Conservation (phyloP, 805 yeast species). For the Jamesozyma hellenica region DNA sequence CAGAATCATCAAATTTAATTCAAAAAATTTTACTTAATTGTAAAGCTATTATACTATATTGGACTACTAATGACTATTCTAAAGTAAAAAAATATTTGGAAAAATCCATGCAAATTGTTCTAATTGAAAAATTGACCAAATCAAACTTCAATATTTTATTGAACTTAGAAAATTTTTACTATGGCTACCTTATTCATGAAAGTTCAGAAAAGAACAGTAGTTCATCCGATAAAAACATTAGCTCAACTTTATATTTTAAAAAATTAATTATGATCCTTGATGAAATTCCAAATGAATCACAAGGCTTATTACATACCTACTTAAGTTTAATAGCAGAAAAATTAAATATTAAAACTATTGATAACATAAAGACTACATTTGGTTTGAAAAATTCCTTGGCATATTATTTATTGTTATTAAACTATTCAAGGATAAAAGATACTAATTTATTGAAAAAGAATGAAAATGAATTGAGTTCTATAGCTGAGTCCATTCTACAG, state of each 20-base stretch:
- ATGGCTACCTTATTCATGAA: constrained; percentile 8
- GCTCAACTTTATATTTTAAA: constrained; percentile 3
- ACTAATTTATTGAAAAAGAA: background rate
- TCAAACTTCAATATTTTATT: constrained; percentile 7
- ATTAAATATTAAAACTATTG: constrained; percentile 3
- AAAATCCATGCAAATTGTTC: constrained; percentile 4
- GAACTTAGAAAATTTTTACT: constrained; percentile 20
- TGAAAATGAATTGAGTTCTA: constrained; percentile 12
- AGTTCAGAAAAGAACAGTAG: background rate
- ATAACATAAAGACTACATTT: background rate
- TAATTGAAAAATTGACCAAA: background rate
- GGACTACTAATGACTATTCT: constrained; percentile 6
- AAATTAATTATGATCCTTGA: constrained; percentile 9
- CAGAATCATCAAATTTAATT: constrained; percentile 6
- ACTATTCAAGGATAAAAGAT: background rate
- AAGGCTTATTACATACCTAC: constrained; percentile 20
- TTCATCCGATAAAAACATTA: background rate
- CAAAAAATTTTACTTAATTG: constrained; percentile 15
- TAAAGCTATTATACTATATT: constrained; percentile 11
- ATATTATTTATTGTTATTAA: constrained; percentile 4
- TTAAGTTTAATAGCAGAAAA: constrained; percentile 15
- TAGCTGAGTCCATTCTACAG: constrained; percentile 15
- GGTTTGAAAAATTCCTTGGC: constrained; percentile 4
- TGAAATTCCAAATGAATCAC: constrained; percentile 16
- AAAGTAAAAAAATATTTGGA: constrained; percentile 6